These are phyloP conservation scores for Aspergillus bombycis DNA, from an alignment of 2,329 filamentous ascomycete species.

Conservation along the genomic window DNA sequence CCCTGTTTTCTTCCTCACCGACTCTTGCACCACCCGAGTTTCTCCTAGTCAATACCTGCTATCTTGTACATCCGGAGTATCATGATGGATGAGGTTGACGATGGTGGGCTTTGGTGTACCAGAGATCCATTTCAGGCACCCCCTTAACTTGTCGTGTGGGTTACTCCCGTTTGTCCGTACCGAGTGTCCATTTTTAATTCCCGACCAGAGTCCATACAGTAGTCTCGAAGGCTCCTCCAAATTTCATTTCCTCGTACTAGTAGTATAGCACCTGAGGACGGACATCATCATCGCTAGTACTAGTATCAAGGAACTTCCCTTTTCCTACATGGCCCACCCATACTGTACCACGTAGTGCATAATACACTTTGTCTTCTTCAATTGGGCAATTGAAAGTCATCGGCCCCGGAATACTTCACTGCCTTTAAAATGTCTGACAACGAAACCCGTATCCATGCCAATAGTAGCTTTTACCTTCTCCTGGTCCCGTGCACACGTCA, in stretches of 20 bases:
- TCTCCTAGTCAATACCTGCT: not conserved
- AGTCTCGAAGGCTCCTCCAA: not conserved
- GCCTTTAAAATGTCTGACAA: not conserved
- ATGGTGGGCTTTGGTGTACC: not conserved
- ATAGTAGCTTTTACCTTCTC: not conserved
- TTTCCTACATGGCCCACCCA: not conserved
- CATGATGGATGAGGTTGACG: not conserved
- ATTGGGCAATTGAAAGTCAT: not conserved
- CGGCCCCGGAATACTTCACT: not conserved
- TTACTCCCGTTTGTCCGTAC: conserved; percentile 2
- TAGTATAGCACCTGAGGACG: not conserved
- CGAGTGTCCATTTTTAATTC: not conserved
- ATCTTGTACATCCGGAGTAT: not conserved
- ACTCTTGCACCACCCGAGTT: conserved; percentile 6
- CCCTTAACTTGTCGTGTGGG: not conserved
- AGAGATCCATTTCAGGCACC: not conserved
- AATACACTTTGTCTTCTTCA: not conserved
- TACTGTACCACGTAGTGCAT: not conserved
- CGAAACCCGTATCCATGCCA: not conserved
- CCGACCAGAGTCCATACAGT: not conserved
- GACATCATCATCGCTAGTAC: not conserved
- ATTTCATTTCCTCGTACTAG: not conserved
- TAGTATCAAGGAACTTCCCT: not conserved
- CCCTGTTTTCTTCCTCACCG: conserved; percentile 6
- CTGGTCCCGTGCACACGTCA: not conserved